Conservation (phyloP, 495 filamentous ascomycete species). For the Neohortaea acidophila region DNA sequence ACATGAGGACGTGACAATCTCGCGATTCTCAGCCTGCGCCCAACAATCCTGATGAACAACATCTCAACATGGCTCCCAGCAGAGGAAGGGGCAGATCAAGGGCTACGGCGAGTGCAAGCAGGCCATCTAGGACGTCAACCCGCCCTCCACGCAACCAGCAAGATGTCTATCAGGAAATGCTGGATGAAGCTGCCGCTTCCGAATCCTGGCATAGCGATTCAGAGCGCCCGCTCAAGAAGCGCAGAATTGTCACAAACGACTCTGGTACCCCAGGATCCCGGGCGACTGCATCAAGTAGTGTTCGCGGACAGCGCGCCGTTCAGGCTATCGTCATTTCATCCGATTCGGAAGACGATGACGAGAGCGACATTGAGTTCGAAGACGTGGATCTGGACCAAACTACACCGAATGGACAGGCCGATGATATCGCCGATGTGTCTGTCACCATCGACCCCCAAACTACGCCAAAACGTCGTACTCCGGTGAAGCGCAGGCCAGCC, state of each 20-base stretch:
- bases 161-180: conserved; percentile 19
- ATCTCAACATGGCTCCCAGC: conserved; percentile 16
- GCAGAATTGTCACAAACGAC: conserved; percentile 5
- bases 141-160: conserved; percentile 1
- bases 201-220: not conserved
- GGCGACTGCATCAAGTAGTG: not conserved
- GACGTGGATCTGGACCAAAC: conserved; percentile 40
- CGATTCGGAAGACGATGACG: conserved; percentile 27
- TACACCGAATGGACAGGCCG: conserved; percentile 19
- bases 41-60: not conserved
- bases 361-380: conserved; percentile 58
- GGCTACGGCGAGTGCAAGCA: not conserved
- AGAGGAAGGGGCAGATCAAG: conserved; percentile 10
- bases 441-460: conserved; percentile 40
- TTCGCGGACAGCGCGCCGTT: not conserved
- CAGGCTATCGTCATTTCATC: conserved; percentile 13
- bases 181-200: conserved; percentile 15
- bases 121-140: not conserved
- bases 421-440: conserved; percentile 33
- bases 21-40: not conserved
- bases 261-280: not conserved
- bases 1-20: conserved; percentile 12
- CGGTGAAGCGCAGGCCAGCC: conserved; percentile 41
- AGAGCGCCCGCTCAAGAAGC: conserved; percentile 16
- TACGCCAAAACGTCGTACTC: conserved; percentile 21